Base-by-base conservation (phyloP, 1,284 basidiomycete species). In the Cryptococcus floricola region DNA sequence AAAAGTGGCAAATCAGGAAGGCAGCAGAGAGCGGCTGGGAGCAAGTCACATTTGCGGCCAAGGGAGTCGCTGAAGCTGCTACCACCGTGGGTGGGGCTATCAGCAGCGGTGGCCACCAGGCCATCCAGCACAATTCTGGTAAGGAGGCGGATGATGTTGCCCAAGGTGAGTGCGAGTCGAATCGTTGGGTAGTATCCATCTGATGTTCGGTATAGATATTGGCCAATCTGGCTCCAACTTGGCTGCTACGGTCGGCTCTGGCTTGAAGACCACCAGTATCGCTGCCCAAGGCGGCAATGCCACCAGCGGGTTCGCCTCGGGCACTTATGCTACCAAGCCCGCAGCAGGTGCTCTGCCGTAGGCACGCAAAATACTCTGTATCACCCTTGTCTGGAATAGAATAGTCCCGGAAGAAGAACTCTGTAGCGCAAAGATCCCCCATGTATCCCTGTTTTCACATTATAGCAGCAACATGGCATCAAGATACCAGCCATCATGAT, bases 11-110 rank as follows among this genome's bases (percentile, higher is more conserved):
- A 2, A 37, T 65, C 28, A 54, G 63, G 41, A 66, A 71, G 38
- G 51, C 64, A 13, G 68, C 68, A 27, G 65, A 72, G 44, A 63
- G 65, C 39, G 61, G 58, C 5, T 77, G 73, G 73, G 61, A 66
- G 27, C 71, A 77, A 59, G 67, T 68, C 2, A 65, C 66, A 0
- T 64, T 76, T 23, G 72, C 69, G 14, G 74, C 71, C 10, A 64
- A 65, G 46, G 74, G 71, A 9, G 59, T 71, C 4, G 71, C 68
- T 12, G 50, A 55, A 9, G 74, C 70, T 3, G 68, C 71, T 9
- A 63, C 53, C 12, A 65, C 65, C 5, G 69, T 75, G 5, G 71
- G 66, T 23, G 60, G 59, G 5, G 65, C 68, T 18, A 49, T 71
- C n/a, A 69, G 70, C 45, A 57, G 65, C 34, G 70, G 65, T 48